Evolutionary conservation across 176 grass and related monocot genomes (phyloP).

Genomic region (Carex myosuroides): DNA sequence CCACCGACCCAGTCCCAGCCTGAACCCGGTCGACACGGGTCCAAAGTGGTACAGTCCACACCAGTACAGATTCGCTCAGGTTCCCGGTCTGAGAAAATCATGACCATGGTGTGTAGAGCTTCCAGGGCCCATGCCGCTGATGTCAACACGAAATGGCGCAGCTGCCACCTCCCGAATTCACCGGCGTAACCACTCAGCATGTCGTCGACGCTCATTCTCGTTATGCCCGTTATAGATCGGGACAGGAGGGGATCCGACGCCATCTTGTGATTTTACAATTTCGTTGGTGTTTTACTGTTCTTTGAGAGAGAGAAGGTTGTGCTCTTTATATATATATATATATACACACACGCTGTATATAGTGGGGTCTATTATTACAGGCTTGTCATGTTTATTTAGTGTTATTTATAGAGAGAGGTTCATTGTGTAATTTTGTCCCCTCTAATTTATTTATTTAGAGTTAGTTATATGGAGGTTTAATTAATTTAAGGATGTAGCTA

Average conservation of each 20-base stretch:
- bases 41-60: conserved; percentile 11
- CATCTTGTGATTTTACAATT: neutral
- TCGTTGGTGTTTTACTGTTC: neutral
- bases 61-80: conserved; percentile 23
- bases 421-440: neutral
- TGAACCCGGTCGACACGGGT: conserved; percentile 19
- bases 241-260: conserved; percentile 1
- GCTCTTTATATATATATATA: neutral
- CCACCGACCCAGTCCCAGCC: conserved; percentile 61
- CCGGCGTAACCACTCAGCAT: conserved; percentile 52
- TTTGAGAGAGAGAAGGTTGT: neutral
- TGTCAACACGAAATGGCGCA: conserved; percentile 73
- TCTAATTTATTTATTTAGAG: neutral
- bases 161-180: conserved; percentile 91
- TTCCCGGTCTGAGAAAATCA: conserved; percentile 88
- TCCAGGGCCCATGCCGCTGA: conserved; percentile 83
- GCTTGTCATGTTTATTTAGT: neutral
- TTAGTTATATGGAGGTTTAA: neutral
- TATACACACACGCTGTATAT: neutral
- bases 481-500: too few species aligned
- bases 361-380: neutral
- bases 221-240: neutral
- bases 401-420: conserved; percentile 15
- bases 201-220: conserved; percentile 64
- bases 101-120: conserved; percentile 89